Evolutionary conservation across 331 rosid species (phyloP).

Genomic region (Spiraea crenata): DNA sequence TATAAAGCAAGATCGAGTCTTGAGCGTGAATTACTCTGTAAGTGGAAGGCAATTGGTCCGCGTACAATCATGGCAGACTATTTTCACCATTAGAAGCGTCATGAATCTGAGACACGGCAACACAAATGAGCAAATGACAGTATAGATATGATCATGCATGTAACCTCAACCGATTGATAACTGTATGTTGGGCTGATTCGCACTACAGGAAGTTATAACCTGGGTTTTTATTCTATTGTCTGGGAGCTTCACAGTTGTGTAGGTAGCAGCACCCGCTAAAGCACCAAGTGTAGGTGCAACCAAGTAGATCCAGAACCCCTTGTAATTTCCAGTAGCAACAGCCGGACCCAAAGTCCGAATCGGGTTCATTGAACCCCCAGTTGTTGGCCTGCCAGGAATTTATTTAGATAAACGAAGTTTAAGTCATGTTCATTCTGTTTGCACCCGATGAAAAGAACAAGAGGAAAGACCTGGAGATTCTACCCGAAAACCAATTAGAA

Average conservation of each 20-base stretch:
- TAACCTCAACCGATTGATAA: not conserved
- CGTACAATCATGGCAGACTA: not conserved
- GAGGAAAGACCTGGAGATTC: no score
- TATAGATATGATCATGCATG: not conserved
- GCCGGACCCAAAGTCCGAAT: conserved; percentile 87
- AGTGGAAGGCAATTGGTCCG: not conserved
- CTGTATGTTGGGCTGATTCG: not conserved
- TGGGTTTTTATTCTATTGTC: conserved; percentile 31
- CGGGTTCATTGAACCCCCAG: conserved; percentile 85
- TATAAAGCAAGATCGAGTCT: not conserved
- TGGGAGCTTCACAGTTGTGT: conserved; percentile 64
- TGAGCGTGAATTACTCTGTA: conserved; percentile 4
- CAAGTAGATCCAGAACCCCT: conserved; percentile 61
- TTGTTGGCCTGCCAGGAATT: conserved; percentile 34
- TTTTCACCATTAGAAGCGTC: not conserved
- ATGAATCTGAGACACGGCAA: not conserved
- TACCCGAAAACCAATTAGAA: no score
- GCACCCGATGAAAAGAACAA: no score
- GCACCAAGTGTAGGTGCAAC: conserved; percentile 84
- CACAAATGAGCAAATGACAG: not conserved
- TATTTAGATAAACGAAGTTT: not conserved
- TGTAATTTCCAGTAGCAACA: conserved; percentile 71
- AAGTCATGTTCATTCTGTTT: not conserved
- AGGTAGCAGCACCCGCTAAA: conserved; percentile 63
- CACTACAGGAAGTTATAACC: conserved; percentile 25